Evolutionary conservation across 805 yeast genomes (phyloP).

Genomic region (Ogataea ramenticola): DNA sequence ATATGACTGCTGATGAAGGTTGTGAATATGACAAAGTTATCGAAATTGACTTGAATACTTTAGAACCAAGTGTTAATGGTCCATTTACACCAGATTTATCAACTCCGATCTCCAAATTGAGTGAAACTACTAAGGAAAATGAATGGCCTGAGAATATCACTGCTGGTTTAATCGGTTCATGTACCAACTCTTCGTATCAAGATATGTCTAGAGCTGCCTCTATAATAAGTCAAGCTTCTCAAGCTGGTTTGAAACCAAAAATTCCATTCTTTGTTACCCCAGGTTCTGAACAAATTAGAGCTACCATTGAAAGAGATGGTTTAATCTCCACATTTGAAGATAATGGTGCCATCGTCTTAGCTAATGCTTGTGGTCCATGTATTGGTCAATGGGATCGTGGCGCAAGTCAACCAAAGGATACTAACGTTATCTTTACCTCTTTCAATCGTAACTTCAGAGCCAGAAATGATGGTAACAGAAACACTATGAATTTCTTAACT

Average conservation of each 20-base stretch:
- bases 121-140: slow-evolving; percentile 73
- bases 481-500: slow-evolving; percentile 93
- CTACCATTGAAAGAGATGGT: slow-evolving; percentile 96
- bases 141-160: slow-evolving; percentile 90
- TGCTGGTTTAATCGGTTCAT: slow-evolving; percentile 96
- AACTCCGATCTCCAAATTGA: slow-evolving; percentile 86
- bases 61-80: slow-evolving; percentile 96
- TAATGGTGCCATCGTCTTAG: slow-evolving; percentile 90
- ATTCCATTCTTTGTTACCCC: slow-evolving; percentile 91
- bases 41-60: slow-evolving; percentile 80
- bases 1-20: slow-evolving; percentile 83
- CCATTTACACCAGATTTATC: slow-evolving; percentile 98
- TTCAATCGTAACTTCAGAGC: slow-evolving; percentile 98
- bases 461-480: slow-evolving; percentile 97
- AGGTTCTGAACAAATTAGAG: slow-evolving; percentile 97
- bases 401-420: slow-evolving; percentile 82
- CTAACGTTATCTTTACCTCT: slow-evolving; percentile 94
- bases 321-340: slow-evolving; percentile 81
- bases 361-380: slow-evolving; percentile 99
- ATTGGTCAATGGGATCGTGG: slow-evolving; percentile 98
- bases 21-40: slow-evolving; percentile 90
- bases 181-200: slow-evolving; percentile 98
- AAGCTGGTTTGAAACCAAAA: slow-evolving; percentile 87
- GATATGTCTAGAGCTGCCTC: slow-evolving; percentile 97
- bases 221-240: slow-evolving; percentile 83